These are phyloP conservation scores for Zasmidium cellare DNA, from an alignment of 2,329 filamentous ascomycete genomes.

Conservation along the genomic window DNA sequence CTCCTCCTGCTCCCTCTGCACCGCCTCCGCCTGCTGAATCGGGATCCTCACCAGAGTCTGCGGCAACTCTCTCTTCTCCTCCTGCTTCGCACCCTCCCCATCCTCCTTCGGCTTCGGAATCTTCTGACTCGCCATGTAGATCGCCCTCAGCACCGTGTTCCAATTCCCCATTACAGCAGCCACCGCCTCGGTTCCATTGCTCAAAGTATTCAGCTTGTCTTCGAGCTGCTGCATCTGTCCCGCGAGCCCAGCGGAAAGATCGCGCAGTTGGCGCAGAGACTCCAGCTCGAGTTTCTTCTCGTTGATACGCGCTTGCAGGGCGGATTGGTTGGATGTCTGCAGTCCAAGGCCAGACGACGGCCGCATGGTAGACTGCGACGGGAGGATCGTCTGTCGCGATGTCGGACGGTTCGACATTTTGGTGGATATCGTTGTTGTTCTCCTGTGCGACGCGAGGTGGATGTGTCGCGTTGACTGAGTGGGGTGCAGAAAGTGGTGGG, in stretches of 20 bases:
- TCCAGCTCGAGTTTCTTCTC: slow-evolving; percentile 85
- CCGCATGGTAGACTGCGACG: slow-evolving; percentile 57
- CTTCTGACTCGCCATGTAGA: slow-evolving; percentile 79
- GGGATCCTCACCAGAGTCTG: slow-evolving; percentile 84
- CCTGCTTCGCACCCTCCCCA: slow-evolving; percentile 27
- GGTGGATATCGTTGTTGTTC: not conserved
- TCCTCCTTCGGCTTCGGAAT: slow-evolving; percentile 61
- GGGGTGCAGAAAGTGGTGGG: not conserved
- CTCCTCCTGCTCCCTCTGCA: slow-evolving; percentile 29
- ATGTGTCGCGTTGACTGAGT: slow-evolving; percentile 3
- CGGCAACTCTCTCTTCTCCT: slow-evolving; percentile 58
- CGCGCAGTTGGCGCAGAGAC: slow-evolving; percentile 73
- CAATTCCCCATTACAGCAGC: slow-evolving; percentile 83
- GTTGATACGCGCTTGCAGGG: slow-evolving; percentile 72
- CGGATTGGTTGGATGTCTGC: slow-evolving; percentile 54
- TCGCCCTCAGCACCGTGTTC: slow-evolving; percentile 81
- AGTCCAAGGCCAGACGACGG: slow-evolving; percentile 42
- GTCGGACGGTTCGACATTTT: slow-evolving; percentile 43
- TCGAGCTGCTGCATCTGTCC: slow-evolving; percentile 81
- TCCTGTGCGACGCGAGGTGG: slow-evolving; percentile 1
- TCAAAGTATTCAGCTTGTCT: slow-evolving; percentile 73
- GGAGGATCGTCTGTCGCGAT: slow-evolving; percentile 39
- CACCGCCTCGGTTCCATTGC: slow-evolving; percentile 81
- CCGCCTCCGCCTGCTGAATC: slow-evolving; percentile 62
- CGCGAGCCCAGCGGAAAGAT: slow-evolving; percentile 75